Percentiles rank a stretch among this genome's conserved stretches.
Evolutionary conservation across 2,329 filamentous ascomycete genomes (phyloP).

Genomic region (Trichoderma afroharzianum): DNA sequence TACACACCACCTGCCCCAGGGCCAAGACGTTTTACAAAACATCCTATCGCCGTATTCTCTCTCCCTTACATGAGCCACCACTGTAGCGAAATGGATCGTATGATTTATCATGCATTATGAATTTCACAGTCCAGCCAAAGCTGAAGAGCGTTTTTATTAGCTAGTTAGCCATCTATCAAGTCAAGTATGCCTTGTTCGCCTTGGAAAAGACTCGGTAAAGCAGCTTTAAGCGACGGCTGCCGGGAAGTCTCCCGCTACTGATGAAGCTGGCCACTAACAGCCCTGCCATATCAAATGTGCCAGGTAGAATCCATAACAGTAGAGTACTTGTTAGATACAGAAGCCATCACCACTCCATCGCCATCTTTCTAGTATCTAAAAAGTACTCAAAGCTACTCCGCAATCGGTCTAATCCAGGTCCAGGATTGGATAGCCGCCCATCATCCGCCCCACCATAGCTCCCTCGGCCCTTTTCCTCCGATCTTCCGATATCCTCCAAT

Average conservation of each 20-base stretch:
- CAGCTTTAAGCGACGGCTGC: neutral
- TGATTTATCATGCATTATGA: neutral
- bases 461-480: neutral
- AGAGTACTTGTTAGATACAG: neutral
- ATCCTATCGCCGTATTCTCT: neutral
- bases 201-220: neutral
- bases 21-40: neutral
- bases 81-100: neutral
- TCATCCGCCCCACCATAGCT: neutral
- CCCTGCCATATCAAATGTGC: neutral
- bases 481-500: neutral
- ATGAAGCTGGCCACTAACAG: neutral
- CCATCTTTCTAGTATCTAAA: accelerated
- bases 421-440: neutral
- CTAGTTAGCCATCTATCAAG: neutral
- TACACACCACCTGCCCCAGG: neutral
- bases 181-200: neutral
- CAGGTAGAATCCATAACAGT: too few species aligned
- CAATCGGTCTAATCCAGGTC: neutral
- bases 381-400: neutral
- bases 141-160: neutral
- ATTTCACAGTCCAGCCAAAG: neutral
- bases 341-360: accelerated
- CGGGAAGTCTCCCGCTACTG: neutral
- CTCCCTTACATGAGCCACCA: neutral